Evolutionary conservation across 805 yeast genomes (phyloP).

Genomic region (Hemisphaericaspora nanyangensis): DNA sequence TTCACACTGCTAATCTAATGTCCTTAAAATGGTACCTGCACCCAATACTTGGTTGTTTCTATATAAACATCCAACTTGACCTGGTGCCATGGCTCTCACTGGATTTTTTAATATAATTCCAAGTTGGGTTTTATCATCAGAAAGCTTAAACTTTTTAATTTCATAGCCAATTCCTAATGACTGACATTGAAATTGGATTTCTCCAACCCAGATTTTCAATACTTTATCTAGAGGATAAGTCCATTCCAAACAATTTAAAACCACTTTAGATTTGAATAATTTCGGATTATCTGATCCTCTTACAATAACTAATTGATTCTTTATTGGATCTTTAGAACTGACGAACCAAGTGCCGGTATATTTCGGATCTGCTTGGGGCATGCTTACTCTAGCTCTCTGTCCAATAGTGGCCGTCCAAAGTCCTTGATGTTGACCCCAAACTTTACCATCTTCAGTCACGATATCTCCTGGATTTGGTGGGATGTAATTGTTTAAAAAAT

Average conservation of each 20-base stretch:
- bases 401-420: constrained; percentile 96
- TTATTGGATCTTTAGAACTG: constrained; percentile 57
- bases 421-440: constrained; percentile 83
- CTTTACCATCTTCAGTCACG: constrained; percentile 66
- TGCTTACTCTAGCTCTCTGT: constrained; percentile 69
- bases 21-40: constrained; percentile 22
- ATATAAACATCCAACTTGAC: constrained; percentile 80
- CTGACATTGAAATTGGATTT: constrained; percentile 52
- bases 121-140: neutral
- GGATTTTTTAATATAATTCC: constrained; percentile 39
- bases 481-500: constrained; percentile 72
- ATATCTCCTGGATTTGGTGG: constrained; percentile 74
- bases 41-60: constrained; percentile 66
- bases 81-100: constrained; percentile 81
- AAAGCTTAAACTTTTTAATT: constrained; percentile 19
- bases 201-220: constrained; percentile 6
- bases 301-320: constrained; percentile 78
- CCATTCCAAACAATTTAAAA: constrained; percentile 51
- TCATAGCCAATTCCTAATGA: constrained; percentile 62
- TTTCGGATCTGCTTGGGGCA: constrained; percentile 86
- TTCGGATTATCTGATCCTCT: constrained; percentile 59
- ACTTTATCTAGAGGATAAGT: constrained; percentile 14
- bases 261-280: constrained; percentile 42
- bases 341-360: constrained; percentile 85
- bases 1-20: constrained; percentile 6